Evolutionary conservation across 768 basidiomycete species (phyloP).

Genomic region (Mycena chlorophos): DNA sequence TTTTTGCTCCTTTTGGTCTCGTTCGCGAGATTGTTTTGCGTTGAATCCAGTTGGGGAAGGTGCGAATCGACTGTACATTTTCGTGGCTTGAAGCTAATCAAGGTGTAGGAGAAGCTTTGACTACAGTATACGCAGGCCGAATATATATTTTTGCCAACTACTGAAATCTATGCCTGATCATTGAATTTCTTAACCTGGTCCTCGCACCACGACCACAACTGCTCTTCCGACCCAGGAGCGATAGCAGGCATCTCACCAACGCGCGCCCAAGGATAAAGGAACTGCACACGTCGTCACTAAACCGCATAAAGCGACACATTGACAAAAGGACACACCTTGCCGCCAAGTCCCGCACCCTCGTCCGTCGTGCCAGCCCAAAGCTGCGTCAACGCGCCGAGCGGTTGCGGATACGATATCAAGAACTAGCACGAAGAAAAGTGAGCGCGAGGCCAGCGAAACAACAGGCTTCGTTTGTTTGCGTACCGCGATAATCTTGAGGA

Average conservation of each 20-base stretch:
- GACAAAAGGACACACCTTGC: conserved; percentile 37
- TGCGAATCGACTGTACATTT: too few species aligned
- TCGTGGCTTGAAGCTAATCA: too few species aligned
- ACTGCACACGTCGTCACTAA: conserved; percentile 35
- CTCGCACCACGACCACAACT: conserved; percentile 45
- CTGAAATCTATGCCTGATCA: too few species aligned
- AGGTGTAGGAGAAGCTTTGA: too few species aligned
- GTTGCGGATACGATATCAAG: conserved; percentile 26
- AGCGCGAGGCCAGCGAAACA: background rate
- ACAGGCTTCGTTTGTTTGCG: too few species aligned
- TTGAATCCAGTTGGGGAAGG: too few species aligned
- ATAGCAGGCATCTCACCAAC: conserved; percentile 27
- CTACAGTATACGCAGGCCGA: too few species aligned
- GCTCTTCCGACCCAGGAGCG: conserved; percentile 33
- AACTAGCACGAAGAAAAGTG: conserved; percentile 1
- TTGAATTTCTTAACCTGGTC: conserved; percentile 34
- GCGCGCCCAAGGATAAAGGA: conserved; percentile 44
- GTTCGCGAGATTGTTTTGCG: too few species aligned
- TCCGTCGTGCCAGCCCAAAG: conserved; percentile 50
- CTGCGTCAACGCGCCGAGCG: conserved; percentile 48
- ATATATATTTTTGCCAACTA: too few species aligned
- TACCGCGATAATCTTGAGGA: too few species aligned
- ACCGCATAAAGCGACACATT: background rate
- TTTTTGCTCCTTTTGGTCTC: too few species aligned
- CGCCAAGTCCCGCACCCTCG: conserved; percentile 42